Evolutionary conservation across 495 filamentous ascomycete genomes (phyloP), one percentile per base, ranked within the genome.

Genomic region (Terfezia boudieri): DNA sequence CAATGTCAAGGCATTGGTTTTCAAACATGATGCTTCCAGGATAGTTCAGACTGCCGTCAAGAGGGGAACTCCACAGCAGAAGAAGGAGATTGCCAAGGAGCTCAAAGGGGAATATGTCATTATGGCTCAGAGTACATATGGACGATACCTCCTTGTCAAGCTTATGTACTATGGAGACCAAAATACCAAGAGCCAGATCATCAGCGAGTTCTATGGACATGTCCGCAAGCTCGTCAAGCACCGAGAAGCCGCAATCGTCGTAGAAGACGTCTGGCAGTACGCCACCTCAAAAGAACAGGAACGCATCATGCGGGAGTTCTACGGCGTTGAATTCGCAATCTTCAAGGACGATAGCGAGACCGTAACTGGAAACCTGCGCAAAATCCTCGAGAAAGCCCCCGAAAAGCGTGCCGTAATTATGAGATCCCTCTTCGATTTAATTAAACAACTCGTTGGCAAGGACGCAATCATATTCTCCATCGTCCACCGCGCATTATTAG

Each of bases 21-120:
- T 99, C 71, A 99, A 96, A 73, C 92, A 99, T 67, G 92, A 99
- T 63, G 84, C 87, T 9, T 90, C 94, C 23, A 76, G 92, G 53
- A 84, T 94, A 49, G 79, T 99, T 35, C 92, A 99, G 71, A 94
- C 86, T 8, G 89, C 87, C 35, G 74, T 99, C 67, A 99, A 96
- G 68, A 96, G 96, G 67, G 84, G 85, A 37, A 93, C 82, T 55
- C 71, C 76, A 22, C 77, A 80, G 55, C 88, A 94, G 66, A 76
- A 84, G 57, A 83, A 80, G 67, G 76, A 80, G 69, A 96, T 99
- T 61, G 86, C 86, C 4, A 72, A 71, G 56, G 92, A 96, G 67
- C 71, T 99, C 51, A 80, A 83, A 66, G 89, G 88, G 3, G 80
- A 81, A 63, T 94, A 88, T 67, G 78, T 75, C 41, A 74, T 81